Evolutionary conservation across 495 filamentous ascomycete genomes (phyloP).

Genomic region (Glarea lozoyensis): DNA sequence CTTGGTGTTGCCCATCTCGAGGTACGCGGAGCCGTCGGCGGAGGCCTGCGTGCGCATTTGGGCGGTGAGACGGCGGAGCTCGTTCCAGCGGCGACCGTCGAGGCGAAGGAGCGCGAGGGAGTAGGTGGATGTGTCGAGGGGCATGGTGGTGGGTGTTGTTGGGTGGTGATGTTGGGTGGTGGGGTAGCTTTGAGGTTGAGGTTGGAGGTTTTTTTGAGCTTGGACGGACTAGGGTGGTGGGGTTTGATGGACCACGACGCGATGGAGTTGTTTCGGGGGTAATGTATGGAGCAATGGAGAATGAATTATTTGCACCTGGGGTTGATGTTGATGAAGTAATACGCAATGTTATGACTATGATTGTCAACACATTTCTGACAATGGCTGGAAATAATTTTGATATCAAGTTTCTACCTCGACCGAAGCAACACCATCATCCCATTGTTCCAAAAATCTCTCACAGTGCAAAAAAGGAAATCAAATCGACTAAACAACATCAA

Average conservation of each 20-base stretch:
- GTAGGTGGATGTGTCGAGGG: slow-evolving; percentile 86
- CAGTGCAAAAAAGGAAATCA: no score
- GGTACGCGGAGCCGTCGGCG: slow-evolving; percentile 81
- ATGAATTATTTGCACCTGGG: no score
- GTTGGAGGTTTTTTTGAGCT: background rate
- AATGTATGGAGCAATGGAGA: no score
- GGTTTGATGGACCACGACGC: background rate
- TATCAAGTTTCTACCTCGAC: no score
- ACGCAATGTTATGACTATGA: no score
- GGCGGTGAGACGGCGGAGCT: slow-evolving; percentile 79
- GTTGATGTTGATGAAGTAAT: no score
- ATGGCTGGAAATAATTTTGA: no score
- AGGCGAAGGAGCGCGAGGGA: slow-evolving; percentile 77
- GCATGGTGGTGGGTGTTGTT: slow-evolving; percentile 47
- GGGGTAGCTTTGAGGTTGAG: background rate
- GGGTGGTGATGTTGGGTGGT: slow-evolving; percentile 2
- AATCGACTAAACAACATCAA: no score
- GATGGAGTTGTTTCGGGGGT: no score
- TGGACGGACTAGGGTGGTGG: background rate
- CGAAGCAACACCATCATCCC: no score
- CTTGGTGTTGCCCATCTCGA: slow-evolving; percentile 95
- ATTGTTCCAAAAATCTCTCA: no score
- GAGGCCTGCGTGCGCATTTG: slow-evolving; percentile 86
- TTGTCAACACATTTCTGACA: no score
- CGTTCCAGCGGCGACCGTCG: slow-evolving; percentile 96